Evolutionary conservation across 257 asterid genomes (phyloP).

Genomic region (Fraxinus pennsylvanica): DNA sequence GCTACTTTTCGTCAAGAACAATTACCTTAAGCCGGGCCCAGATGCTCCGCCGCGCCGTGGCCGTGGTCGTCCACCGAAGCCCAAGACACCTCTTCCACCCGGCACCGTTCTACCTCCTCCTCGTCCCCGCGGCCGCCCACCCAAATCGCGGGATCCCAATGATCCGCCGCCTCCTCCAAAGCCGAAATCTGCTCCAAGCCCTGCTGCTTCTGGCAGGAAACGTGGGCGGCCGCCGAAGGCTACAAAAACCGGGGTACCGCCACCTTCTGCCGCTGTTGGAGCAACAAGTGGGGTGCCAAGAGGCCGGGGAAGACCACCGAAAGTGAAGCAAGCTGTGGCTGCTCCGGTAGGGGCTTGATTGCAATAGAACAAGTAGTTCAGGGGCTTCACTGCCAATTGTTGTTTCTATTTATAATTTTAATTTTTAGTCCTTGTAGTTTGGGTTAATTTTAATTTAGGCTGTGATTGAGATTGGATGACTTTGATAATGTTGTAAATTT

Average conservation of each 20-base stretch:
- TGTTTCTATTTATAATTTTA: slow-evolving; percentile 22
- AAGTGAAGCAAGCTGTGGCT: slow-evolving; percentile 59
- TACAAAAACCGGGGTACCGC: background rate
- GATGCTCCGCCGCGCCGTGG: slow-evolving; percentile 83
- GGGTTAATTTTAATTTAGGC: slow-evolving; percentile 37
- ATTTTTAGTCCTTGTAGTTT: slow-evolving; percentile 38
- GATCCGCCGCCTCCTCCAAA: slow-evolving; percentile 45
- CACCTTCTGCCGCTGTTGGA: background rate
- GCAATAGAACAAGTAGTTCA: slow-evolving; percentile 14
- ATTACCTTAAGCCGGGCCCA: slow-evolving; percentile 62
- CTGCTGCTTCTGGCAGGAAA: slow-evolving; percentile 48
- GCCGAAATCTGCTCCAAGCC: slow-evolving; percentile 22
- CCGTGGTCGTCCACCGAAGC: slow-evolving; percentile 92
- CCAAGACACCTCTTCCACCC: slow-evolving; percentile 45
- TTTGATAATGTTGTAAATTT: slow-evolving; percentile 41
- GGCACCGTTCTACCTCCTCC: slow-evolving; percentile 42
- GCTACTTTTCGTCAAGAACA: slow-evolving; percentile 57
- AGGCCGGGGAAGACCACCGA: slow-evolving; percentile 88
- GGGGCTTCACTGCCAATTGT: slow-evolving; percentile 44
- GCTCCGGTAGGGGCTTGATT: slow-evolving; percentile 70
- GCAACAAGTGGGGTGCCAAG: slow-evolving; percentile 36
- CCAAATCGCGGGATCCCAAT: slow-evolving; percentile 49
- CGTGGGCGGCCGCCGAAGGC: slow-evolving; percentile 82
- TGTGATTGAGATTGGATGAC: slow-evolving; percentile 24
- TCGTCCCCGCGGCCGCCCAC: slow-evolving; percentile 80